phyloP scores from a whole-genome alignment of 1,139 yeast species.

The Suhomyces yuchorum region DNA sequence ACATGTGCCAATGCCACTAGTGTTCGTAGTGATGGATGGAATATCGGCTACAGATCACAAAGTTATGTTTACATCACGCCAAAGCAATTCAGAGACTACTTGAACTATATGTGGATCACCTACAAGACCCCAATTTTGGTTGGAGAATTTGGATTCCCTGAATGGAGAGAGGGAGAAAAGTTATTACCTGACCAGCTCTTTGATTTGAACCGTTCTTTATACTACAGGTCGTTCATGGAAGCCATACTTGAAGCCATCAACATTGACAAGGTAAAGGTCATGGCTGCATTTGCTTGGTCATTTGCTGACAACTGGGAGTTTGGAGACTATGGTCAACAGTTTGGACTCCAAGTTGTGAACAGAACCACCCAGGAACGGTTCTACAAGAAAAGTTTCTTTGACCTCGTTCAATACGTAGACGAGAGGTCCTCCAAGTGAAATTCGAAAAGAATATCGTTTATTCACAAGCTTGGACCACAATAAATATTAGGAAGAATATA shows the following conservation, averaged over 20 bases:
- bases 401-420: constrained; percentile 19
- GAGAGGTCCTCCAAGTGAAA: constrained; percentile 11
- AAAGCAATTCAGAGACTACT: constrained; percentile 20
- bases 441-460: no score
- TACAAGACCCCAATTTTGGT: constrained; percentile 26
- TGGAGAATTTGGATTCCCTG: constrained; percentile 39
- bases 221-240: constrained; percentile 31
- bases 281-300: constrained; percentile 39
- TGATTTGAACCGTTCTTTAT: constrained; percentile 33
- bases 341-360: constrained; percentile 39
- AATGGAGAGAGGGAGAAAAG: constrained; percentile 32
- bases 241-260: constrained; percentile 28
- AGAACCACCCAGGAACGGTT: constrained; percentile 32
- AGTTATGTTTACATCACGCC: constrained; percentile 28
- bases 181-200: constrained; percentile 27
- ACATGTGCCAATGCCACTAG: constrained; percentile 22
- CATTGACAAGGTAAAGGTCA: constrained; percentile 30
- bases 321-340: constrained; percentile 33
- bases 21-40: constrained; percentile 29
- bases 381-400: constrained; percentile 38
- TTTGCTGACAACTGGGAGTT: constrained; percentile 39
- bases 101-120: constrained; percentile 25
- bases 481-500: no score
- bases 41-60: constrained; percentile 30
- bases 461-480: no score